phyloP scores from a whole-genome alignment of 2,329 filamentous ascomycete species.

The Fusarium torreyae region DNA sequence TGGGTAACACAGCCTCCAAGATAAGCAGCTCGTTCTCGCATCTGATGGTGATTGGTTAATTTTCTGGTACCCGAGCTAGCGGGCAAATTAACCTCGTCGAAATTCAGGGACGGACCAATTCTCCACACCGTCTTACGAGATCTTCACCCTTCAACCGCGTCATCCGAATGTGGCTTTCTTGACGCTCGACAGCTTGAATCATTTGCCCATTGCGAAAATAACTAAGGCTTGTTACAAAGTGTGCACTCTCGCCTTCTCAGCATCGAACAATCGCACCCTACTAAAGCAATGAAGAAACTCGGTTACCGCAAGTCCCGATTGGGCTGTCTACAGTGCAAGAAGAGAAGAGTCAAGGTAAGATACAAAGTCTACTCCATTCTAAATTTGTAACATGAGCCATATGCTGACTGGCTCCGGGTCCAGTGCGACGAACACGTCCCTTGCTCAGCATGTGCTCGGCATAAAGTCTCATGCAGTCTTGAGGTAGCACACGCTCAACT shows the following conservation, averaged over 20 bases:
- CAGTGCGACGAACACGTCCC: slow-evolving; percentile 32
- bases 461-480: slow-evolving; percentile 26
- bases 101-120: not conserved
- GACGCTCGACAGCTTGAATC: not conserved
- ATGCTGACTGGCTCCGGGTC: not conserved
- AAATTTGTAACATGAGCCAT: not conserved
- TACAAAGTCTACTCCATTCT: too few relatives aligned
- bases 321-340: slow-evolving; percentile 22
- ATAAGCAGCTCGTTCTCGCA: not conserved
- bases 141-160: not conserved
- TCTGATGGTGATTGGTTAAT: not conserved
- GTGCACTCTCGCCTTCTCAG: not conserved
- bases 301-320: slow-evolving; percentile 25
- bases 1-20: not conserved
- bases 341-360: slow-evolving; percentile 22
- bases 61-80: not conserved
- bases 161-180: not conserved
- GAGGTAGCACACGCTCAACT: not conserved
- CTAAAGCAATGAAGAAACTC: slow-evolving; percentile 16
- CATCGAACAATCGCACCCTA: not conserved
- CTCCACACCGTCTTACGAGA: not conserved
- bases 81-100: too few relatives aligned
- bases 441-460: slow-evolving; percentile 23
- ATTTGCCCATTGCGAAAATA: not conserved
- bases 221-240: not conserved